Conservation (phyloP, 2,329 filamentous ascomycete genomes). For the Eutypella sp. region DNA sequence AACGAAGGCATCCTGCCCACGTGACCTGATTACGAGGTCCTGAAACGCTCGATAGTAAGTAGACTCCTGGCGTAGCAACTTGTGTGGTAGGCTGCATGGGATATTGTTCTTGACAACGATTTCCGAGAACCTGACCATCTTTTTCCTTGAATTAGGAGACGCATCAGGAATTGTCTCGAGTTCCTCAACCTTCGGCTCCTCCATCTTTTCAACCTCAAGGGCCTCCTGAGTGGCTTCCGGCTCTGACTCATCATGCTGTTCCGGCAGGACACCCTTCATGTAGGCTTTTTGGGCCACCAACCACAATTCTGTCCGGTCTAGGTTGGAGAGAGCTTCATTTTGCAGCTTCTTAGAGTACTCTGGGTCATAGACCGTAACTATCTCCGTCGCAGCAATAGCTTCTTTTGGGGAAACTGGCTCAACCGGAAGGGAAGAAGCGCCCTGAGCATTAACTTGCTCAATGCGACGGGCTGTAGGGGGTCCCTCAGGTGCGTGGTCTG, state of each 20-base stretch:
- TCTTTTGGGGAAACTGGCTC: conserved; percentile 38
- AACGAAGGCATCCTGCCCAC: conserved; percentile 71
- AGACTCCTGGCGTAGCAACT: conserved; percentile 57
- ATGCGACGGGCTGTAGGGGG: conserved; percentile 24
- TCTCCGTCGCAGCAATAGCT: conserved; percentile 59
- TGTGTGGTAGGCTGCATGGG: conserved; percentile 47
- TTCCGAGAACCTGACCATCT: conserved; percentile 71
- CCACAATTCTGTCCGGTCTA: conserved; percentile 85
- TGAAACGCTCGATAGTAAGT: conserved; percentile 89
- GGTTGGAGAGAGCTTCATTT: conserved; percentile 63
- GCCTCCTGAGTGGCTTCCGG: conserved; percentile 32
- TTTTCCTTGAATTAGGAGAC: conserved; percentile 46
- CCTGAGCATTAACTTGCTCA: conserved; percentile 22
- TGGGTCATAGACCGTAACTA: conserved; percentile 67
- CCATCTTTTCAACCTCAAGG: conserved; percentile 27
- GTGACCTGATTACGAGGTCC: conserved; percentile 62
- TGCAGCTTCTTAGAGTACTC: conserved; percentile 71
- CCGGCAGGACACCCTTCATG: conserved; percentile 60
- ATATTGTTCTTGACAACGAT: conserved; percentile 39
- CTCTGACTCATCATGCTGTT: conserved; percentile 35
- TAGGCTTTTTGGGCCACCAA: conserved; percentile 77
- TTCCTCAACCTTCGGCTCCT: conserved; percentile 22
- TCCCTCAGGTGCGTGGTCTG: conserved; percentile 21
- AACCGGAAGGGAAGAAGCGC: conserved; percentile 25
- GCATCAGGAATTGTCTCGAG: conserved; percentile 21